phyloP scores from a whole-genome alignment of 2,329 filamentous ascomycete species.

The Chalaropsis thielavioides region DNA sequence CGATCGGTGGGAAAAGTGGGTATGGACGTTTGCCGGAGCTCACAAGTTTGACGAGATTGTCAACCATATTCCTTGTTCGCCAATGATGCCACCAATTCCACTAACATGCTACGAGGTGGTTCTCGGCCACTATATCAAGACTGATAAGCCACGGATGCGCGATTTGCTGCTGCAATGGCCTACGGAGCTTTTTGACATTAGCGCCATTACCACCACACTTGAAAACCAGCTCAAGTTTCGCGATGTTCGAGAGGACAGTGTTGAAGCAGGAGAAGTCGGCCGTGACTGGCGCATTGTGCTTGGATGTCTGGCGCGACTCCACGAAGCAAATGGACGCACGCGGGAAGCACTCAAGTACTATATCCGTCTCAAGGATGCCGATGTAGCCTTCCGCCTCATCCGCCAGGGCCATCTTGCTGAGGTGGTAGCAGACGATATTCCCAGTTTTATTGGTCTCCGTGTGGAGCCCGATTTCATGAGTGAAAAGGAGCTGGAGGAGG shows the following conservation, averaged over 20 bases:
- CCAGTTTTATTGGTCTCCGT: slow-evolving; percentile 74
- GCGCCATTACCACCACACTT: slow-evolving; percentile 60
- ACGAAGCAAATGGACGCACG: slow-evolving; percentile 66
- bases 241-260: slow-evolving; percentile 58
- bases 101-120: slow-evolving; percentile 78
- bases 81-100: slow-evolving; percentile 65
- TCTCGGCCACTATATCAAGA: slow-evolving; percentile 73
- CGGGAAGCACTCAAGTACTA: slow-evolving; percentile 79
- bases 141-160: slow-evolving; percentile 59
- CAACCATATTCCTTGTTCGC: slow-evolving; percentile 61
- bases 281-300: slow-evolving; percentile 84
- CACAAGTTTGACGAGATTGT: slow-evolving; percentile 83
- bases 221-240: slow-evolving; percentile 68
- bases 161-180: slow-evolving; percentile 75
- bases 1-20: slow-evolving; percentile 86
- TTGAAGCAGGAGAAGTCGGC: slow-evolving; percentile 57
- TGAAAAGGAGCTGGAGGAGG: slow-evolving; percentile 60
- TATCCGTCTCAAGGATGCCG: slow-evolving; percentile 80
- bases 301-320: slow-evolving; percentile 70
- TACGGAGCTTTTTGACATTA: slow-evolving; percentile 67
- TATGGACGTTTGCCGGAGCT: slow-evolving; percentile 77
- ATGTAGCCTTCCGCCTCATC: slow-evolving; percentile 75
- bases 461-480: slow-evolving; percentile 49
- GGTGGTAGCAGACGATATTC: slow-evolving; percentile 76
- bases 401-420: slow-evolving; percentile 81